phyloP scores from a whole-genome alignment of 176 grass and related monocot species.

The Aegilops longissima region DNA sequence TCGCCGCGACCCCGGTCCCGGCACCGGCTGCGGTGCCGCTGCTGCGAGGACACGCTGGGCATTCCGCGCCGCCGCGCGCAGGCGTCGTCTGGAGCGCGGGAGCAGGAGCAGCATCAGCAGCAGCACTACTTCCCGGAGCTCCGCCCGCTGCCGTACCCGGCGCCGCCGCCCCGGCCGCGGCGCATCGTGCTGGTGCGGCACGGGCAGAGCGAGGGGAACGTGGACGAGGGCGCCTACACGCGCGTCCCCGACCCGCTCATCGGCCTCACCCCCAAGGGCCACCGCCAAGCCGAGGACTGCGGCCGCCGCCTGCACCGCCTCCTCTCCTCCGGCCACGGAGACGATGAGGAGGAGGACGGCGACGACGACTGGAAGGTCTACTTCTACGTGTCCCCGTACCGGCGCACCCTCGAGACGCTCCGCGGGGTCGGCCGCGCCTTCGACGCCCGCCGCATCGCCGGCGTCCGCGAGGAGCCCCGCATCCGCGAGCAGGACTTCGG shows the following conservation, averaged over 20 bases:
- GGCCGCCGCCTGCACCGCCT: conserved; percentile 52
- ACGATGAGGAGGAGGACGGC: neutral
- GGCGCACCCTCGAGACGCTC: conserved; percentile 63
- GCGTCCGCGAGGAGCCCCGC: conserved; percentile 76
- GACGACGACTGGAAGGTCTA: conserved; percentile 73
- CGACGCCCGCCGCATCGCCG: conserved; percentile 61
- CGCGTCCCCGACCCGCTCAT: conserved; percentile 82
- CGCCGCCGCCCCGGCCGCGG: conserved; percentile 34
- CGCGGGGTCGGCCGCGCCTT: conserved; percentile 58
- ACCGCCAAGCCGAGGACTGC: conserved; percentile 53
- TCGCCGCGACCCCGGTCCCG: neutral
- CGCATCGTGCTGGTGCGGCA: conserved; percentile 82
- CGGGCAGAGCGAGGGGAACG: conserved; percentile 88
- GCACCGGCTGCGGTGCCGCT: conserved; percentile 15
- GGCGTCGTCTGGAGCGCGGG: neutral
- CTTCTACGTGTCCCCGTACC: conserved; percentile 89
- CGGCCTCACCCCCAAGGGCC: conserved; percentile 57
- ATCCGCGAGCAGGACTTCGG: conserved; percentile 90
- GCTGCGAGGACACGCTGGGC: conserved; percentile 73
- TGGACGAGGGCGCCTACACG: conserved; percentile 72
- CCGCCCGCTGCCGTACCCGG: neutral
- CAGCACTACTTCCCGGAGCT: conserved; percentile 36
- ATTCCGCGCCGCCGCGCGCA: neutral
- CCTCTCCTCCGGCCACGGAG: neutral
- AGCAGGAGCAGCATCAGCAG: neutral